phyloP scores from a whole-genome alignment of 2,329 filamentous ascomycete species.

The Hypomyces perniciosus region DNA sequence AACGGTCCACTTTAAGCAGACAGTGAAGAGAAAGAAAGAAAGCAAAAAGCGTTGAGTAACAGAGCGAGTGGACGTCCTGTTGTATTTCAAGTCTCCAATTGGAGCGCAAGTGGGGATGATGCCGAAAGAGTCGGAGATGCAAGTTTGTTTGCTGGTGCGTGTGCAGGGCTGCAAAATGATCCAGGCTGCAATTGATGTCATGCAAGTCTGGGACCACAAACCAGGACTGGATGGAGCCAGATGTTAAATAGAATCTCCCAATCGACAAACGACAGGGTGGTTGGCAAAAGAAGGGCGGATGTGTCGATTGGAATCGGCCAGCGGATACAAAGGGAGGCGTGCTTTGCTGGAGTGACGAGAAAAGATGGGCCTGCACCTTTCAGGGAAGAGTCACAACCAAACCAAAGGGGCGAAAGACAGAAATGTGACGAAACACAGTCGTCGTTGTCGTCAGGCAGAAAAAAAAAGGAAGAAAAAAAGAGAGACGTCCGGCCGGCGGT shows the following conservation, averaged over 20 bases:
- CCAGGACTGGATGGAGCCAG: too few species aligned
- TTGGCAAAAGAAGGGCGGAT: background rate
- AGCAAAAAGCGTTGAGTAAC: background rate
- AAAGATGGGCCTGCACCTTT: background rate
- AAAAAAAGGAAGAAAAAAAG: too few species aligned
- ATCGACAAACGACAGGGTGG: background rate
- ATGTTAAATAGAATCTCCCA: background rate
- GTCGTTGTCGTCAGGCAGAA: background rate
- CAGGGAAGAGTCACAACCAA: slow-evolving; percentile 1
- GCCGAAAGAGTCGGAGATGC: background rate
- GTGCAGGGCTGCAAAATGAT: too few species aligned
- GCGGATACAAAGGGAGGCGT: background rate
- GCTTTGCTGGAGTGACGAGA: background rate
- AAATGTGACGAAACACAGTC: background rate
- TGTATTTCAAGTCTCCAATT: background rate
- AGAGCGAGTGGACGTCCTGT: background rate
- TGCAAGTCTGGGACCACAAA: too few species aligned
- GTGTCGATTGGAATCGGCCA: slow-evolving; percentile 9
- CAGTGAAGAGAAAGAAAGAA: background rate
- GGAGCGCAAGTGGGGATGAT: background rate
- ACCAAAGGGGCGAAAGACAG: background rate
- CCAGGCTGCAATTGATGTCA: too few species aligned
- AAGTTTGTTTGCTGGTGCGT: too few species aligned
- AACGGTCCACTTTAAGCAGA: background rate
- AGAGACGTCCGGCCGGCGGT: slow-evolving; percentile 9